Evolutionary conservation across 2,329 filamentous ascomycete species (phyloP).

Genomic region (Chrysoporthe deuterocubensis): DNA sequence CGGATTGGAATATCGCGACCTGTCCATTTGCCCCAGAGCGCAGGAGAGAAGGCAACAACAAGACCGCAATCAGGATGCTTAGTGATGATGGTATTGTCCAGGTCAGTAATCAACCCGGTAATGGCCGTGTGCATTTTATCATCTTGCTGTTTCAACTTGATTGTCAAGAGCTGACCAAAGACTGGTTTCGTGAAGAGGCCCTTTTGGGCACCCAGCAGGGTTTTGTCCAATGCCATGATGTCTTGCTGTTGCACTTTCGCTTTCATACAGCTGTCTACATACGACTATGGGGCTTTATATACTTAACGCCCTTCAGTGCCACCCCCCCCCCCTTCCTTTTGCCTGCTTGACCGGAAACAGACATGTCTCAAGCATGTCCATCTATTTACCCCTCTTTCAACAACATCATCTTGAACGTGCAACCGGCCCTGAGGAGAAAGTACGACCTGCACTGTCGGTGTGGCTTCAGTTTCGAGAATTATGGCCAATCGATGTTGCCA

Average conservation of each 20-base stretch:
- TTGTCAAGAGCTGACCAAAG: conserved; percentile 8
- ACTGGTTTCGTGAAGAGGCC: not conserved
- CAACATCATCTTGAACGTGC: not conserved
- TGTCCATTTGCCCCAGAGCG: conserved; percentile 5
- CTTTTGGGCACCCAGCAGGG: conserved; percentile 8
- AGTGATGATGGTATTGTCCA: not conserved
- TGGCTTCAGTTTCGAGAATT: not conserved
- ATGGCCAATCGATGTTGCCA: not conserved
- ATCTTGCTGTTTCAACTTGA: conserved; percentile 10
- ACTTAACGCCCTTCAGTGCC: not conserved
- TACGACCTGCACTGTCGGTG: not conserved
- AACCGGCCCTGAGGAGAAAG: not conserved
- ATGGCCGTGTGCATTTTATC: conserved; percentile 10
- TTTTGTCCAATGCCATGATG: conserved; percentile 7
- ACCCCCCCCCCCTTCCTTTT: not conserved
- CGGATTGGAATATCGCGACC: conserved; percentile 13
- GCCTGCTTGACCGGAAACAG: not conserved
- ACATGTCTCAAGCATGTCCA: not conserved
- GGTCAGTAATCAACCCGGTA: conserved; percentile 3
- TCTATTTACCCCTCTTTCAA: not conserved
- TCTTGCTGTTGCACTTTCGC: not conserved
- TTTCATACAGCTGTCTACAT: not conserved
- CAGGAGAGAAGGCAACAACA: conserved; percentile 5
- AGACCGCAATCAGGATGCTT: conserved; percentile 6
- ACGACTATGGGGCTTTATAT: not conserved